phyloP scores from a whole-genome alignment of 2,329 filamentous ascomycete species.

The Arthrinium phaeospermum region DNA sequence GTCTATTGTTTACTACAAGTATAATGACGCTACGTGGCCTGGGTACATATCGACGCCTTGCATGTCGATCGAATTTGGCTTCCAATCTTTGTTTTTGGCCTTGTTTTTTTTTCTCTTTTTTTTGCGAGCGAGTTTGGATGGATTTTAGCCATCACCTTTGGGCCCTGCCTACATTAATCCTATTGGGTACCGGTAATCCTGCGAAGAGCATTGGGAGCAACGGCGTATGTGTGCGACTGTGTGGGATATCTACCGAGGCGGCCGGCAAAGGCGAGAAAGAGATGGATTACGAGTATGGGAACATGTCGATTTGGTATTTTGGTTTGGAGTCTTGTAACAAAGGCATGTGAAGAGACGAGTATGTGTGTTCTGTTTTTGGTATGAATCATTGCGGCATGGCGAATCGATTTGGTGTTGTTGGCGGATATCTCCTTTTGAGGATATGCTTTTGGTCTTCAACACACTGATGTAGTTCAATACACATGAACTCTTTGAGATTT shows the following conservation, averaged over 20 bases:
- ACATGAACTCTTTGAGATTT: constrained; percentile 14
- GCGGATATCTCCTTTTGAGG: constrained; percentile 11
- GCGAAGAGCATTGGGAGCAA: constrained; percentile 8
- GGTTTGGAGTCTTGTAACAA: constrained; percentile 17
- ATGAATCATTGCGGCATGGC: constrained; percentile 1
- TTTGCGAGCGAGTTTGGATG: constrained; percentile 16
- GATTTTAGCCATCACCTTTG: constrained; percentile 5
- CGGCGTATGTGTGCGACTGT: constrained; percentile 7
- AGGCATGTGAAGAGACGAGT: constrained; percentile 17
- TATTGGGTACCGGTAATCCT: constrained; percentile 5
- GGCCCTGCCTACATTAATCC: constrained; percentile 13
- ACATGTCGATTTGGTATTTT: not conserved
- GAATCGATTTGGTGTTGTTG: not conserved
- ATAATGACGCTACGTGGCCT: constrained; percentile 35
- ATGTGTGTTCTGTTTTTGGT: constrained; percentile 17
- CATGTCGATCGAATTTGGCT: constrained; percentile 25
- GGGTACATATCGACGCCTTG: constrained; percentile 32
- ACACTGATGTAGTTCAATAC: constrained; percentile 11
- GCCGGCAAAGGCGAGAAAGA: not conserved
- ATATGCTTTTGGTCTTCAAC: not conserved
- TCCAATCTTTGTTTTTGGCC: constrained; percentile 9
- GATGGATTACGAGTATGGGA: constrained; percentile 16
- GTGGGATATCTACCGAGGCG: constrained; percentile 2
- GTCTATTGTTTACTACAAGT: constrained; percentile 34
- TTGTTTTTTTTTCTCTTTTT: constrained; percentile 3